Evolutionary conservation across 345 rosid species (phyloP).

Genomic region (Acer yangbiense): DNA sequence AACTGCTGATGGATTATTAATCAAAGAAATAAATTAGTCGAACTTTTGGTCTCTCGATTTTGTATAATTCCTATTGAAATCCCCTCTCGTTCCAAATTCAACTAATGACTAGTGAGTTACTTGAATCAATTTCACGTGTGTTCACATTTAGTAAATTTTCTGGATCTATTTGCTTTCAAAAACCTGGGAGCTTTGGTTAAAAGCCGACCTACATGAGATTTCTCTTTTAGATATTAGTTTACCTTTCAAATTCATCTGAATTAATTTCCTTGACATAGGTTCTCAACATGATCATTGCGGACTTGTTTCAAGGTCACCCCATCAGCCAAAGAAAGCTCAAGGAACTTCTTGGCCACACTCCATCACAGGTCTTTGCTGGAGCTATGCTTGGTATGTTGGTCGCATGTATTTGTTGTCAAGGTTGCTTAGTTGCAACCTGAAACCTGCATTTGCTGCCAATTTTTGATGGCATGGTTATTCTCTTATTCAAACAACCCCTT

Average conservation of each 20-base stretch:
- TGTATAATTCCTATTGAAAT: background rate
- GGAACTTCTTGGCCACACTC: constrained; percentile 94
- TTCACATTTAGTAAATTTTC: background rate
- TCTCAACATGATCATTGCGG: constrained; percentile 85
- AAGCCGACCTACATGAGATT: background rate
- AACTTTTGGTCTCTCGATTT: no score
- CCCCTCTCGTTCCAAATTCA: background rate
- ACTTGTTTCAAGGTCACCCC: constrained; percentile 91
- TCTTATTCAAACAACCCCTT: constrained; percentile 8
- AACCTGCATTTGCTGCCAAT: constrained; percentile 23
- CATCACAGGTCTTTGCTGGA: constrained; percentile 87
- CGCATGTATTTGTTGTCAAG: constrained; percentile 71
- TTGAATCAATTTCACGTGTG: background rate
- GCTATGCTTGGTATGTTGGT: constrained; percentile 77
- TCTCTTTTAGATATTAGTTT: background rate
- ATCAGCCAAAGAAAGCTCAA: constrained; percentile 91
- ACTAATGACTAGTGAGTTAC: background rate
- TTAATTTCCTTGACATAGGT: constrained; percentile 45
- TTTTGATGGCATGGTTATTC: constrained; percentile 15
- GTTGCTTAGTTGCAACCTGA: constrained; percentile 57
- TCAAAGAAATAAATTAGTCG: background rate
- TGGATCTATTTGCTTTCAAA: background rate
- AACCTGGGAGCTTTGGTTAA: background rate
- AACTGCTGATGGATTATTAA: background rate
- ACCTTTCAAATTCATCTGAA: background rate